phyloP scores from a whole-genome alignment of 345 rosid genomes.

The Populus alba region DNA sequence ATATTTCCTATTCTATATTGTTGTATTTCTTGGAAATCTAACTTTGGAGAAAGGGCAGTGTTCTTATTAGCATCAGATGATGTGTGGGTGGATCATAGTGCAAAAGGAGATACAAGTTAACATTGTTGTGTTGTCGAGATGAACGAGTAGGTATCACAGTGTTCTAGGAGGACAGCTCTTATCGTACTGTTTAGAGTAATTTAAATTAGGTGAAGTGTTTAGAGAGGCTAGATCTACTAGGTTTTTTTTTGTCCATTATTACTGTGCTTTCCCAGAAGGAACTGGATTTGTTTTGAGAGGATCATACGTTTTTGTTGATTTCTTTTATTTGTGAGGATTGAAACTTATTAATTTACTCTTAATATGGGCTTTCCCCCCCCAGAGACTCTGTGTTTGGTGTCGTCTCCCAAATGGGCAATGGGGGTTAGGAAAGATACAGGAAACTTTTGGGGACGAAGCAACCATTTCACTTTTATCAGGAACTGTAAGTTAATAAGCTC shows the following conservation, averaged over 20 bases:
- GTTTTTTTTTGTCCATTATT: neutral
- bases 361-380: constrained; percentile 12
- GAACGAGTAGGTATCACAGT: neutral
- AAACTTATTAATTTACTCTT: neutral
- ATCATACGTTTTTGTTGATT: neutral
- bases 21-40: neutral
- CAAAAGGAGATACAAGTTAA: neutral
- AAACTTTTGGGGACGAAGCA: constrained; percentile 65
- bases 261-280: neutral
- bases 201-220: neutral
- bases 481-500: constrained; percentile 49
- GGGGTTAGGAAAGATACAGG: constrained; percentile 73
- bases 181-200: neutral
- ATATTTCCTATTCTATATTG: neutral
- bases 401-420: constrained; percentile 54
- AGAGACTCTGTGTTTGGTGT: constrained; percentile 93
- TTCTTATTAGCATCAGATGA: neutral
- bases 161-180: neutral
- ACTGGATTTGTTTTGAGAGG: neutral
- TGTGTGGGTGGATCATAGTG: neutral
- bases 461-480: constrained; percentile 57
- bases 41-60: neutral
- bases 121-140: neutral
- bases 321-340: neutral
- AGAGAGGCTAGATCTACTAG: neutral